Evolutionary conservation across 2,329 filamentous ascomycete species (phyloP), one percentile per base, ranked within the genome.

Genomic region (Calycina herbarum): DNA sequence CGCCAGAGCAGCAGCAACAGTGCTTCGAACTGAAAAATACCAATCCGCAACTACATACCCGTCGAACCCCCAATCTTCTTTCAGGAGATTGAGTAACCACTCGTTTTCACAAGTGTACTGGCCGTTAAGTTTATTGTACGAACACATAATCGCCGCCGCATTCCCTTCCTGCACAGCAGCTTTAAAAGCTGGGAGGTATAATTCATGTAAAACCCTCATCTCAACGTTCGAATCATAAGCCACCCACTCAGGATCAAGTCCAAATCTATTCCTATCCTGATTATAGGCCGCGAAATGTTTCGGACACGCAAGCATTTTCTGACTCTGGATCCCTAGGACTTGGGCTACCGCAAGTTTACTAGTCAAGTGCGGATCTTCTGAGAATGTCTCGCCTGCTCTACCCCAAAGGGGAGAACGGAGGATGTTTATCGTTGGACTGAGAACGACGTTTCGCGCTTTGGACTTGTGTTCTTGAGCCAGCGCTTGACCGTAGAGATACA

Each of bases 221-320:
- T 51, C 45, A 20, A 51, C 10, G 2, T 27, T 51, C n/a, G 20
- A 20, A 2, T 51, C 45, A 24, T 51, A 51, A 20, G 45, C 45
- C 7, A 24, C n/a, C n/a, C n/a, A 51, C n/a, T 51, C n/a, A 7
- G n/a, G 45, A 11, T 24, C 6, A 3, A 51, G 45, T 62, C 90
- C 86, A 51, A 63, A 65, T 15, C 69, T 59, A 62, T 65, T 64
- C 45, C 59, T 64, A 17, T 78, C 77, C 67, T 77, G 76, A 61
- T 81, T 79, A 60, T 81, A 81, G 10, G 76, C 78, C 0, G 78
- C 79, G 56, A 80, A 80, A 65, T 81, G 79, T 68, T 82, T 82
- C 31, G 80, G 77, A 5, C 76, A 79, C 0, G 79, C 78, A 0
- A 75, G 75, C 1, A 82, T 76, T 3, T 78, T 42, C 33, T 59